Conservation (phyloP, 192 early-diverging fungal genomes). For the Umbelopsis ramanniana region DNA sequence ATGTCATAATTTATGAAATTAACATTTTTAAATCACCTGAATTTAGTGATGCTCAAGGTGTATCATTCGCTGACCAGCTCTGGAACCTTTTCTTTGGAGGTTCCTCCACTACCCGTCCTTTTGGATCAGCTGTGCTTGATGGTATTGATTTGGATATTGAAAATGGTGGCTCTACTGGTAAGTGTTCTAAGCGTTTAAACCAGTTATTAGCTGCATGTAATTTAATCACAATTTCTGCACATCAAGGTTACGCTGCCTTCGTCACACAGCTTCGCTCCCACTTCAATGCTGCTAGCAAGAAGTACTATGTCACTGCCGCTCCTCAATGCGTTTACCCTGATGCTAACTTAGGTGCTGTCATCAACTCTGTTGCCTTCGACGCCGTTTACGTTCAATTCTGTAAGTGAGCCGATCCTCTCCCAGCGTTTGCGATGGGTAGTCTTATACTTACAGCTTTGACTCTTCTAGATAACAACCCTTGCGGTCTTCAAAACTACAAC, state of each 20-base stretch:
- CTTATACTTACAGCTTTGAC: not conserved
- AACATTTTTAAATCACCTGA: not conserved
- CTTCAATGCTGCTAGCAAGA: constrained; percentile 50
- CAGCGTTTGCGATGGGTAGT: too few relatives aligned
- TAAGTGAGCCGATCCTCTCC: constrained; percentile 2
- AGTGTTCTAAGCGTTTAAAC: not conserved
- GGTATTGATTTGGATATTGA: constrained; percentile 71
- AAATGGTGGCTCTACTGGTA: constrained; percentile 50
- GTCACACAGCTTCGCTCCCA: constrained; percentile 51
- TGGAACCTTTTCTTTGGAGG: constrained; percentile 68
- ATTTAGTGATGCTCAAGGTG: constrained; percentile 36
- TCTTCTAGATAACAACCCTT: constrained; percentile 60
- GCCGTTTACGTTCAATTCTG: constrained; percentile 68
- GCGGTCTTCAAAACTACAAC: constrained; percentile 42
- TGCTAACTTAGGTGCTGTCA: constrained; percentile 56
- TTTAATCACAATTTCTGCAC: too few relatives aligned
- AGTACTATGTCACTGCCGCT: constrained; percentile 61
- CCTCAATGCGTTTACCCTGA: constrained; percentile 71
- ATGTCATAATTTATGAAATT: not conserved
- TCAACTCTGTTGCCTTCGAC: constrained; percentile 61
- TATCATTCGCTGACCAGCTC: constrained; percentile 57
- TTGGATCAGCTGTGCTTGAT: constrained; percentile 64
- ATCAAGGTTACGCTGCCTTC: constrained; percentile 55
- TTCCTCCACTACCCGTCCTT: constrained; percentile 55
- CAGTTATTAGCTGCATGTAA: too few relatives aligned